Base-by-base conservation (phyloP, 768 basidiomycete species). In the Amyloporia xantha region DNA sequence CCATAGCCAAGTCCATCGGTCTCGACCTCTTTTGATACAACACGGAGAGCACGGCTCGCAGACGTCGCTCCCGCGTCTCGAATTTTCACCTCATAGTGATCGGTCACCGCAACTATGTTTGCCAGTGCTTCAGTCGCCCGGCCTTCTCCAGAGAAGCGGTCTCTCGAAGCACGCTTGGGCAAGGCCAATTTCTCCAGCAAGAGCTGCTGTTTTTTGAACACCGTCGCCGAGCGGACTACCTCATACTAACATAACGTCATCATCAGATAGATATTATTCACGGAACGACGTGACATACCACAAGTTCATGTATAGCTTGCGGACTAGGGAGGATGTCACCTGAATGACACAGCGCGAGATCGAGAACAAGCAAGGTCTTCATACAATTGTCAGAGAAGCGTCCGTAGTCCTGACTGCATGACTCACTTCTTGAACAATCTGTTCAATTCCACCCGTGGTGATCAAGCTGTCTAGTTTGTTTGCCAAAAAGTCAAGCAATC, bases 21-120 rank as follows among this genome's bases (percentile, higher is more conserved):
- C 50, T 86, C 84, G 20, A 86, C 76, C 33, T 82, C 77, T 51
- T 68, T 65, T 26, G 76, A 71, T n/a, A 87, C 72, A 5, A 73
- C 59, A n/a, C 70, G 71, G 66, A 87, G 68, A 1, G 80, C 79
- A 35, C 72, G 68, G 53, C 69, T 74, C n/a, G 80, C 78, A 9
- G 74, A 77, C 39, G 66, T 69, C 9, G 67, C 67, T 10, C 68
- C 68, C 4, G 70, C 70, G 27, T 66, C 62, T 2, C 60, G 58
- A 28, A 86, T 68, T 58, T 80, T 79, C 5, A 58, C 64, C 54
- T 79, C 74, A 48, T 84, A 86, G 55, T 74, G 79, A n/a, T 70
- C 68, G 21, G 68, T 64, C 11, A 74, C 62, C 9, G 63, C 63
- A 25, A 77, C 53, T 36, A 84, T 63, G 25, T 71, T 70, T 11